Conservation (phyloP, 257 asterid genomes). For the Solanum chiquidenum region DNA sequence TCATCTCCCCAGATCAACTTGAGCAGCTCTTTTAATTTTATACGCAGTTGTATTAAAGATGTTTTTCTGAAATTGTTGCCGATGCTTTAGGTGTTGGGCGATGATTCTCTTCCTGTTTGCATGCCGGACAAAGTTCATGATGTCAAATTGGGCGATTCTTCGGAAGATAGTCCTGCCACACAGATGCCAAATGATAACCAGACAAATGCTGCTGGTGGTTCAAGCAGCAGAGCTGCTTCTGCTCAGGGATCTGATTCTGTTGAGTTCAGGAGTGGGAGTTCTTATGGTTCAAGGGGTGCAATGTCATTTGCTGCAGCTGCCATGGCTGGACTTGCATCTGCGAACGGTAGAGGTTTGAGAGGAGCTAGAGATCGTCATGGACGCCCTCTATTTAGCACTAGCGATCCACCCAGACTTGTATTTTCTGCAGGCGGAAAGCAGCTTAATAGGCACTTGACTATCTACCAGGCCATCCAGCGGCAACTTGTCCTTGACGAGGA, state of each 20-base stretch:
- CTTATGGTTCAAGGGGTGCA: conserved; percentile 87
- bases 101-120: conserved; percentile 63
- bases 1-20: not conserved
- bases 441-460: conserved; percentile 67
- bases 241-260: conserved; percentile 41
- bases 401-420: conserved; percentile 51
- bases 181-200: conserved; percentile 47
- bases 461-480: conserved; percentile 88
- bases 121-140: conserved; percentile 84
- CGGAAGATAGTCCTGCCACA: conserved; percentile 41
- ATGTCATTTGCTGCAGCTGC: conserved; percentile 99
- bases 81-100: conserved; percentile 57
- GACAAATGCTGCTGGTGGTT: conserved; percentile 52
- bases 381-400: conserved; percentile 43
- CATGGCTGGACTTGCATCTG: conserved; percentile 91
- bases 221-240: conserved; percentile 61
- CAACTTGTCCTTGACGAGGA: conserved; percentile 83
- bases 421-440: conserved; percentile 86
- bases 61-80: not conserved
- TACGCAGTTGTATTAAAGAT: not conserved
- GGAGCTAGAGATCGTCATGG: conserved; percentile 73
- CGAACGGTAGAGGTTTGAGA: conserved; percentile 66
- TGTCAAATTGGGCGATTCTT: conserved; percentile 70
- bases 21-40: not conserved
- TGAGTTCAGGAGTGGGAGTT: conserved; percentile 63